phyloP scores from a whole-genome alignment of 495 filamentous ascomycete species.

The Neurospora africana region DNA sequence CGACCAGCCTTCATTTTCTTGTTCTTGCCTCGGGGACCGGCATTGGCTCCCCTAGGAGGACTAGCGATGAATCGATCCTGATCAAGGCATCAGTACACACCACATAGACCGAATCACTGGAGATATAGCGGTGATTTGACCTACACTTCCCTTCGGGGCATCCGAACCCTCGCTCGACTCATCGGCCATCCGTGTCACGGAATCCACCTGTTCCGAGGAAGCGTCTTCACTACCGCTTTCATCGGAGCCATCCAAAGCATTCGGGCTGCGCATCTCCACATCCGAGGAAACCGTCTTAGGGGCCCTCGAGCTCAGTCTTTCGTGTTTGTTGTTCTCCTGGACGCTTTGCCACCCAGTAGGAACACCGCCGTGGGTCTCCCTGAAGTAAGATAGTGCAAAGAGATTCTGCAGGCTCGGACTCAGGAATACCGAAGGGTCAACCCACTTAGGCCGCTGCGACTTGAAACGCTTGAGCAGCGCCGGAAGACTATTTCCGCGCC shows the following conservation, averaged over 20 bases:
- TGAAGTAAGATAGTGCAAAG: conserved; percentile 58
- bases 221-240: conserved; percentile 31
- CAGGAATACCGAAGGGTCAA: conserved; percentile 37
- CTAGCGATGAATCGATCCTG: neutral
- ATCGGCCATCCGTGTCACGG: conserved; percentile 39
- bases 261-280: conserved; percentile 24
- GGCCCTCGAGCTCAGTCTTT: conserved; percentile 44
- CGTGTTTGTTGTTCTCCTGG: conserved; percentile 44
- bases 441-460: conserved; percentile 29
- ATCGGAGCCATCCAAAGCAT: conserved; percentile 24
- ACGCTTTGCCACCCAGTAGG: conserved; percentile 56
- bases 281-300: conserved; percentile 21
- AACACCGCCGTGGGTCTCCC: conserved; percentile 37
- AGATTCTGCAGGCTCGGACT: conserved; percentile 50
- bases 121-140: neutral
- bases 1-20: conserved; percentile 28
- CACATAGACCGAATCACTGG: neutral
- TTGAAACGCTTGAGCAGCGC: conserved; percentile 22
- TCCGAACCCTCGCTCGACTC: conserved; percentile 39
- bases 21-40: conserved; percentile 14
- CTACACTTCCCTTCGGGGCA: conserved; percentile 21
- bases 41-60: neutral
- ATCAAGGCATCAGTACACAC: neutral
- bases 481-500: conserved; percentile 7
- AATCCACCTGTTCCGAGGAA: conserved; percentile 3